Percentiles rank a stretch among this genome's conserved stretches.
Evolutionary conservation across 805 yeast genomes (phyloP).

Genomic region (Dipodascus geniculatus): DNA sequence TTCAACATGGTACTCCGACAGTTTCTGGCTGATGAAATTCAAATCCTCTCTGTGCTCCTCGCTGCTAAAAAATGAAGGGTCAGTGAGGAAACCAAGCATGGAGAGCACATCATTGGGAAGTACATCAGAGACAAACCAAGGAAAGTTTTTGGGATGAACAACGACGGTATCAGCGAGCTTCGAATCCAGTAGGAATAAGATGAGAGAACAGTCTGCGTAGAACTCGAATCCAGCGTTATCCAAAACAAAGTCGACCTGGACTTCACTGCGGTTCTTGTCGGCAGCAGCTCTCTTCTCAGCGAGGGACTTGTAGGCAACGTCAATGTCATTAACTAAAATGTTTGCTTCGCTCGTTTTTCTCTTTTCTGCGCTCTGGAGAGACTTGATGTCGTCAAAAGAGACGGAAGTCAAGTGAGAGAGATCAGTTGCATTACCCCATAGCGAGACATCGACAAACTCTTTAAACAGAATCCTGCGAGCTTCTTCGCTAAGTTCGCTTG

Average conservation of each 20-base stretch:
- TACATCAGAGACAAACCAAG: conserved; percentile 98
- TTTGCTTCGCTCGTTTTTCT: conserved; percentile 72
- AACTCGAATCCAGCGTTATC: conserved; percentile 95
- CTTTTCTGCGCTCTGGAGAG: conserved; percentile 83
- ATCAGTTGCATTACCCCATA: conserved; percentile 99
- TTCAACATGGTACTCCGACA: conserved; percentile 31
- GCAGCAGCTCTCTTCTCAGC: conserved; percentile 12
- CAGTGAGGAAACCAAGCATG: conserved; percentile 44
- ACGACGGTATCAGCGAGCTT: conserved; percentile 52
- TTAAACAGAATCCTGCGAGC: conserved; percentile 48
- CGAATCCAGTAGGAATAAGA: conserved; percentile 58
- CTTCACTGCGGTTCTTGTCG: conserved; percentile 14
- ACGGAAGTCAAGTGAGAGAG: conserved; percentile 71
- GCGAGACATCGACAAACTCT: conserved; percentile 76
- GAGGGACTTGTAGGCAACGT: conserved; percentile 44
- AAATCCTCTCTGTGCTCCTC: conserved; percentile 32
- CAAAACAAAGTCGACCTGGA: conserved; percentile 66
- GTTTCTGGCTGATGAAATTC: conserved; percentile 35
- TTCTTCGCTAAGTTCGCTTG: conserved; percentile 25
- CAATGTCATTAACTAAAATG: conserved; percentile 66
- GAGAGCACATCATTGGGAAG: conserved; percentile 66
- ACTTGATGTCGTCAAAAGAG: conserved; percentile 69
- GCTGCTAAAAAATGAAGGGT: conserved; percentile 37
- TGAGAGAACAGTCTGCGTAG: conserved; percentile 66
- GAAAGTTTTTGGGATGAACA: conserved; percentile 80